Evolutionary conservation across 208 protist genomes (phyloP).

Genomic region (Leptomonas pyrrhocoris): DNA sequence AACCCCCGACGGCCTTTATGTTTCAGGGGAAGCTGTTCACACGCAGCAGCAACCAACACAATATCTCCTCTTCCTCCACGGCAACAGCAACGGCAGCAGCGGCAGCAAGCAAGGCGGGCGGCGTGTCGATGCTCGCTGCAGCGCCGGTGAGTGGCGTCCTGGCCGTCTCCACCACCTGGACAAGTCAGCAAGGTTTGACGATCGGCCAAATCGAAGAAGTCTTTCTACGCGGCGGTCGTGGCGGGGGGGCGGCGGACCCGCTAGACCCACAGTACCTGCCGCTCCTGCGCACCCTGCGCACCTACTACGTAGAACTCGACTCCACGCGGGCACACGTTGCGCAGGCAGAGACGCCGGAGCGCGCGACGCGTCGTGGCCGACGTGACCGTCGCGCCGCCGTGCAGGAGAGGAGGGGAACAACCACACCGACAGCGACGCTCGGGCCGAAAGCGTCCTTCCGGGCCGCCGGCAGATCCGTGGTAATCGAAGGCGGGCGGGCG

Average conservation of each 20-base stretch:
- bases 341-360: neutral
- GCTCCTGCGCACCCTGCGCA: slow-evolving; percentile 52
- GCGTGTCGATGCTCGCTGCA: neutral
- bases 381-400: slow-evolving; percentile 8
- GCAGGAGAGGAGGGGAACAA: no score
- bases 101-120: no score
- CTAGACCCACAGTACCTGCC: slow-evolving; percentile 70
- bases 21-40: slow-evolving; percentile 42
- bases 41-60: slow-evolving; percentile 7
- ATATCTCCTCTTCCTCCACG: neutral
- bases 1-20: slow-evolving; percentile 65
- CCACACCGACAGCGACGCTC: no score
- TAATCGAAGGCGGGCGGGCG: no score
- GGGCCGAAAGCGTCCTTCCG: slow-evolving; percentile 2
- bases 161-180: slow-evolving; percentile 77
- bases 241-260: slow-evolving; percentile 42
- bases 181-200: slow-evolving; percentile 55
- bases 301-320: slow-evolving; percentile 58
- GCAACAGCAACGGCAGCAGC: neutral
- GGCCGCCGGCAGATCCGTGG: neutral
- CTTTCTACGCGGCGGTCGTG: slow-evolving; percentile 44
- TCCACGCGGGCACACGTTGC: neutral
- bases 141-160: slow-evolving; percentile 48
- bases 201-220: slow-evolving; percentile 63
- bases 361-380: neutral